Evolutionary conservation across 495 filamentous ascomycete genomes (phyloP).

Genomic region (Diplogelasinospora grovesii): DNA sequence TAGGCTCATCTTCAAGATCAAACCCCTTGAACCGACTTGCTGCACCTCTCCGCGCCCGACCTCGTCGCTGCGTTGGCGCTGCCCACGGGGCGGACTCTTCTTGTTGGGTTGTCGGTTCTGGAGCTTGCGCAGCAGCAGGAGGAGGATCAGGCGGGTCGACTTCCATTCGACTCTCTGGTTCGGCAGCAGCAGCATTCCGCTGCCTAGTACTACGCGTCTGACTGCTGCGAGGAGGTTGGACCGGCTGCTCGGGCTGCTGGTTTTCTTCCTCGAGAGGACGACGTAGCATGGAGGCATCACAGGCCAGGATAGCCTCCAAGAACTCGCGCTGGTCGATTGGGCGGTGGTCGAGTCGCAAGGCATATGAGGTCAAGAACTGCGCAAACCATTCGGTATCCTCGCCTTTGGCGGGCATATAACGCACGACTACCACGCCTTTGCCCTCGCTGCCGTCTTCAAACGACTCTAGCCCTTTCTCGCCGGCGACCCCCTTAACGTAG

Average conservation of each 20-base stretch:
- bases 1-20: conserved; percentile 33
- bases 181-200: background rate
- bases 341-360: conserved; percentile 65
- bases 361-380: conserved; percentile 58
- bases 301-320: conserved; percentile 77
- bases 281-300: conserved; percentile 63
- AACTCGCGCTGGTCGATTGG: conserved; percentile 90
- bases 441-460: conserved; percentile 55
- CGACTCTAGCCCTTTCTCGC: conserved; percentile 59
- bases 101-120: conserved; percentile 1
- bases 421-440: conserved; percentile 72
- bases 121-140: too few relatives aligned
- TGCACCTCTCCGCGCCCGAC: conserved; percentile 32
- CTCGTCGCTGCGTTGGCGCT: conserved; percentile 16
- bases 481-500: conserved; percentile 68
- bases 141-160: conserved; percentile 20
- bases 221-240: too few relatives aligned
- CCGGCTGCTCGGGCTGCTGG: conserved; percentile 5
- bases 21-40: conserved; percentile 73
- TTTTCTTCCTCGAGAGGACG: conserved; percentile 48
- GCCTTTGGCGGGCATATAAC: conserved; percentile 57
- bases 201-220: too few relatives aligned
- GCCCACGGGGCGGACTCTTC: conserved; percentile 4
- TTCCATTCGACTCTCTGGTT: conserved; percentile 21
- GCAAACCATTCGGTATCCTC: conserved; percentile 61